phyloP scores from a whole-genome alignment of 306 rosid genomes.

The Rubus parviflorus region DNA sequence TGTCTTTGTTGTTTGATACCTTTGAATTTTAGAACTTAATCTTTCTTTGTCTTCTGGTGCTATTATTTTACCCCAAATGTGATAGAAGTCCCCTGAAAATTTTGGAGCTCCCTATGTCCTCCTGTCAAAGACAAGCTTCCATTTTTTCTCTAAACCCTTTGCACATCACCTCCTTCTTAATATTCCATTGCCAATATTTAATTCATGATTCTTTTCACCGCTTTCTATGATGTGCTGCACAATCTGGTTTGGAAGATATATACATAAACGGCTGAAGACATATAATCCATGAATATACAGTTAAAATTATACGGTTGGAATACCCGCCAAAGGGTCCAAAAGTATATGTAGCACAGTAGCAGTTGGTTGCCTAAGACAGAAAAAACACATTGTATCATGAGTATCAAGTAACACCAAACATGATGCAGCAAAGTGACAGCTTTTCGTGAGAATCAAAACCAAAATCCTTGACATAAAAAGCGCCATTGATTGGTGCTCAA shows the following conservation, averaged over 20 bases:
- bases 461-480: conserved; percentile 8
- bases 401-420: conserved; percentile 15
- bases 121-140: conserved; percentile 6
- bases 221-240: background rate
- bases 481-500: background rate
- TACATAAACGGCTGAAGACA: background rate
- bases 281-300: background rate
- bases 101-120: conserved; percentile 13
- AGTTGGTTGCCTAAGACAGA: background rate
- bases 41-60: background rate
- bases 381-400: background rate
- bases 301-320: conserved; percentile 11
- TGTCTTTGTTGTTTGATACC: background rate
- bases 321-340: conserved; percentile 19
- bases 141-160: background rate
- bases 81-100: background rate
- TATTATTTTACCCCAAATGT: background rate
- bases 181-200: background rate
- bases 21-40: background rate
- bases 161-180: background rate
- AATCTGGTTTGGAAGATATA: background rate
- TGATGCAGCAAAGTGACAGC: conserved; percentile 25
- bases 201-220: background rate
- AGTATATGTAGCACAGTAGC: conserved; percentile 1
- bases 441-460: conserved; percentile 30